phyloP scores from a whole-genome alignment of 2,329 filamentous ascomycete species.

The Cryphonectria radicalis region DNA sequence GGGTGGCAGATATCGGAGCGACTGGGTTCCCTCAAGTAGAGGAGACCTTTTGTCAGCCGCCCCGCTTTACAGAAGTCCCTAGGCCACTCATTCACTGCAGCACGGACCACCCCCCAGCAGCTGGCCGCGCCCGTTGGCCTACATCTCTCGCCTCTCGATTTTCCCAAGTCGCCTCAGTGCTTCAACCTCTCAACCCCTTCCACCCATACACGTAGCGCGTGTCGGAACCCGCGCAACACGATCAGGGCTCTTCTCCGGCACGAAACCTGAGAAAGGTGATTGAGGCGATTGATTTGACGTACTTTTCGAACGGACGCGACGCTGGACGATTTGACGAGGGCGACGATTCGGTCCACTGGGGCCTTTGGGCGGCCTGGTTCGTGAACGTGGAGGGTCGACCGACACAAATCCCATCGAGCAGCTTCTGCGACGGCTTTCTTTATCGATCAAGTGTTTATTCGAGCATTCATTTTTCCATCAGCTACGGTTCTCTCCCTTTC shows the following conservation, averaged over 20 bases:
- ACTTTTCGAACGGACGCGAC: slow-evolving; percentile 49
- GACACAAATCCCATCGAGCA: slow-evolving; percentile 26
- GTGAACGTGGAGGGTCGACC: slow-evolving; percentile 31
- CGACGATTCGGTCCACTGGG: slow-evolving; percentile 41
- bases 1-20: neutral
- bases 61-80: neutral
- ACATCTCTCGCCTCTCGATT: slow-evolving; percentile 28
- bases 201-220: slow-evolving; percentile 51
- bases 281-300: slow-evolving; percentile 41
- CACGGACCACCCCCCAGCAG: slow-evolving; percentile 14
- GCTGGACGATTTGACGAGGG: slow-evolving; percentile 43
- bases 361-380: slow-evolving; percentile 44
- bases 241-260: slow-evolving; percentile 40
- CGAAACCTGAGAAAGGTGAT: slow-evolving; percentile 40
- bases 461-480: slow-evolving; percentile 22
- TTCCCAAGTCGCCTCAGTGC: slow-evolving; percentile 32
- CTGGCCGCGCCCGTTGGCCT: slow-evolving; percentile 14
- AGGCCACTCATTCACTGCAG: neutral
- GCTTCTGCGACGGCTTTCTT: slow-evolving; percentile 16
- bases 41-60: neutral
- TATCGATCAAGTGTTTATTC: slow-evolving; percentile 16
- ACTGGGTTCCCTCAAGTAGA: neutral
- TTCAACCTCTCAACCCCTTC: slow-evolving; percentile 41
- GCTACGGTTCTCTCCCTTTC: slow-evolving; percentile 5
- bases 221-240: slow-evolving; percentile 52